Conservation (phyloP, 2,329 filamentous ascomycete species). For the Claviceps sp. region DNA sequence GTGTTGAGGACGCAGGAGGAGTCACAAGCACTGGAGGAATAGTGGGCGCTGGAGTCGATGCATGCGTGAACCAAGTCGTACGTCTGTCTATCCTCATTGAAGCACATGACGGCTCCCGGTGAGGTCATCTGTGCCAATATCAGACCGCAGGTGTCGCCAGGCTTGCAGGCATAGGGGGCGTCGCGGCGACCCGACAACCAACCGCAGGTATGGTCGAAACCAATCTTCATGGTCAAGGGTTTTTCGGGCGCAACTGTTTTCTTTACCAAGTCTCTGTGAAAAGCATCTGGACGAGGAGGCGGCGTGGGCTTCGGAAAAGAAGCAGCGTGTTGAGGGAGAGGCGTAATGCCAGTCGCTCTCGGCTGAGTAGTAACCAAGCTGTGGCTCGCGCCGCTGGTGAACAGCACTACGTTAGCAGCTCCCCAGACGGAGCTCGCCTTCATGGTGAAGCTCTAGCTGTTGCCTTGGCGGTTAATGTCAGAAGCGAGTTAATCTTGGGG, state of each 20-base stretch:
- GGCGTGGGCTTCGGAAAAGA: slow-evolving; percentile 26
- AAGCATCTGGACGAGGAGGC: slow-evolving; percentile 21
- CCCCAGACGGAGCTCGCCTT: slow-evolving; percentile 16
- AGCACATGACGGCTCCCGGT: slow-evolving; percentile 30
- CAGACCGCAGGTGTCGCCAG: slow-evolving; percentile 26
- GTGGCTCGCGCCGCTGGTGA: slow-evolving; percentile 16
- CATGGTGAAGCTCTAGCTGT: slow-evolving; percentile 9
- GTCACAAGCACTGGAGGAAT: slow-evolving; percentile 23
- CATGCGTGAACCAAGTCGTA: slow-evolving; percentile 26
- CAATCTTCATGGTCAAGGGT: slow-evolving; percentile 20
- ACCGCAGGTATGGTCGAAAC: slow-evolving; percentile 37
- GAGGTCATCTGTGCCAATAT: slow-evolving; percentile 17
- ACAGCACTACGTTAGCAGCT: slow-evolving; percentile 5
- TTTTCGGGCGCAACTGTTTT: not conserved
- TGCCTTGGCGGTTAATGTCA: not conserved
- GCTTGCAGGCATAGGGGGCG: slow-evolving; percentile 26
- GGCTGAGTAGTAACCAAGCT: slow-evolving; percentile 13
- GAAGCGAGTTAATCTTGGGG: not conserved
- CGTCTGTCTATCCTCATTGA: slow-evolving; percentile 6
- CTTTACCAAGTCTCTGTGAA: slow-evolving; percentile 8
- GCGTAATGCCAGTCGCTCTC: slow-evolving; percentile 20
- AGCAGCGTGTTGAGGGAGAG: slow-evolving; percentile 21
- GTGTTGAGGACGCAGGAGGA: slow-evolving; percentile 26
- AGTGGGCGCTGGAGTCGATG: slow-evolving; percentile 23
- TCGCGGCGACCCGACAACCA: slow-evolving; percentile 26